Evolutionary conservation across 768 basidiomycete genomes (phyloP), one percentile per base, ranked within the genome.

Genomic region (Tricholoma saponaceum): DNA sequence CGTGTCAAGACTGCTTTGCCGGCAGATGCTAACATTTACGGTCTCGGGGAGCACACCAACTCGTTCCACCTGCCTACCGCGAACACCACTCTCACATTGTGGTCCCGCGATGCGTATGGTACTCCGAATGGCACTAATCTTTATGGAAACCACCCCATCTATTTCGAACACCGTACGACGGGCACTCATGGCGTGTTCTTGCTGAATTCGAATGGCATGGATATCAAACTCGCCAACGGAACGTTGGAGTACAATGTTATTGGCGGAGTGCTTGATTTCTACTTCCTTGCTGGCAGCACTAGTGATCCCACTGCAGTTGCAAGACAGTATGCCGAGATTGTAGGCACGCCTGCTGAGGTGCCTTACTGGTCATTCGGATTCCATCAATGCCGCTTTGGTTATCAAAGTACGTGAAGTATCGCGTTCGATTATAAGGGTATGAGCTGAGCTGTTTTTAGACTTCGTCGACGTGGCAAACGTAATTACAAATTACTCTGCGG

Each of bases 181-280:
- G 84, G 83, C 5, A 86, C 86, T 1, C 87, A 89, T 69, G 88
- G 81, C 13, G 87, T 90, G 28, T 82, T 88, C 65, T 67, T 90
- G 0, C 76, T 86, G 54, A 88, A 83, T 66, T 83, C 86, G 9
- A 83, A 87, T 61, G 89, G 89, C 0, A 89, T 90, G 86, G 89
- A 91, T 60, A 75, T 91, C 73, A 89, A 89, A 65, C 72, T 89
- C 56, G 78, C 77, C 25, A 72, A 77, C 47, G 74, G 76, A 7
- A 69, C 80, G 3, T 69, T 89, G 57, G 86, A 92, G 72, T 93
- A 91, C 68, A 85, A 89, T 59, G 80, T 82, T 30, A 86, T 93
- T 62, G 90, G 90, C 3, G 89, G 89, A 8, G 79, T 90, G 1
- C 68, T 91, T 30, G 89, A 91, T 67, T 85, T 91, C 61, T 88